Evolutionary conservation across 495 filamentous ascomycete species (phyloP).

Genomic region (Penicillium silybi): DNA sequence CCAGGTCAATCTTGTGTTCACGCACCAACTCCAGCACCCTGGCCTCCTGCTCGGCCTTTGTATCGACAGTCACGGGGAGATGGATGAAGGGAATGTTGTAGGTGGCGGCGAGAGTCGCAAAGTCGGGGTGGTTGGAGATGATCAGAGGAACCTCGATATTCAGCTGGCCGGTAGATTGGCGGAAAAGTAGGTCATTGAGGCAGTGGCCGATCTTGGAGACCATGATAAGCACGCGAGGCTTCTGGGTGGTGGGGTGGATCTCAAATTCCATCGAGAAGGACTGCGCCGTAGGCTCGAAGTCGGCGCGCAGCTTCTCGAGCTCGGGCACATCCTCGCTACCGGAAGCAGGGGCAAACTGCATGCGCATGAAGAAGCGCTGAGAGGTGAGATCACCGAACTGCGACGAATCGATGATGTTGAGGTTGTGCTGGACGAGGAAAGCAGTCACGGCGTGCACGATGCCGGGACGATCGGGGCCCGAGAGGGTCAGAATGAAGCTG

Average conservation of each 20-base stretch:
- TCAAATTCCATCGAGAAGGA: conserved; percentile 59
- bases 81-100: conserved; percentile 72
- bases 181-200: conserved; percentile 75
- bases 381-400: conserved; percentile 67
- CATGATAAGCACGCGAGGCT: conserved; percentile 72
- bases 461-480: conserved; percentile 69
- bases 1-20: conserved; percentile 62
- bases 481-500: conserved; percentile 69
- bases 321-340: conserved; percentile 30
- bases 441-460: conserved; percentile 75
- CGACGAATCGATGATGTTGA: conserved; percentile 71
- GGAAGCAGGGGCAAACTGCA: conserved; percentile 57
- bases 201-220: conserved; percentile 79
- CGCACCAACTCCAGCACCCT: conserved; percentile 61
- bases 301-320: conserved; percentile 38
- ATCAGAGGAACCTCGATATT: conserved; percentile 63
- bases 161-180: conserved; percentile 54
- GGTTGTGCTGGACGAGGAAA: conserved; percentile 58
- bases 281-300: conserved; percentile 52
- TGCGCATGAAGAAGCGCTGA: conserved; percentile 73
- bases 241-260: conserved; percentile 56
- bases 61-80: conserved; percentile 65
- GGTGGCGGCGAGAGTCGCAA: conserved; percentile 58
- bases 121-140: conserved; percentile 72
- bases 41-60: conserved; percentile 63